Conservation (phyloP, 2,329 filamentous ascomycete genomes). For the Sporothrix curviconia region DNA sequence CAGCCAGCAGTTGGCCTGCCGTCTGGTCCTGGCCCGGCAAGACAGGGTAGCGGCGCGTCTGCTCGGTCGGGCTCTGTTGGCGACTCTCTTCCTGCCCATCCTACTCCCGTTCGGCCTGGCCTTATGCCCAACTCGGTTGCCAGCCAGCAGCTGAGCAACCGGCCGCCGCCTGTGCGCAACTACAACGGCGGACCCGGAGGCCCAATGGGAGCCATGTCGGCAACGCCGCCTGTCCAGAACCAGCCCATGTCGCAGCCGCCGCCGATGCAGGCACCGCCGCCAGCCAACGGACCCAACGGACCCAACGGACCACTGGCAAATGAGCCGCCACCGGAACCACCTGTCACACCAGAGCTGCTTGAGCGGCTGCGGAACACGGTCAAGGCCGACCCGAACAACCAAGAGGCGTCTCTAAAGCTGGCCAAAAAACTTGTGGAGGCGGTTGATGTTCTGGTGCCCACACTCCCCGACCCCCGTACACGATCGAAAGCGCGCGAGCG, state of each 20-base stretch:
- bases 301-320: not conserved
- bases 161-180: constrained; percentile 53
- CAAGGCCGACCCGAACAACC: constrained; percentile 66
- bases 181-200: constrained; percentile 31
- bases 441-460: constrained; percentile 63
- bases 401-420: constrained; percentile 62
- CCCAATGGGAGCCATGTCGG: constrained; percentile 25
- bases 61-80: constrained; percentile 30
- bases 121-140: constrained; percentile 53
- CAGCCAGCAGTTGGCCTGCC: constrained; percentile 13
- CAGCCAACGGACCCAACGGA: not conserved
- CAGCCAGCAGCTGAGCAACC: constrained; percentile 42
- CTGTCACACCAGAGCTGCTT: constrained; percentile 72
- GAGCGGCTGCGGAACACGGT: constrained; percentile 64
- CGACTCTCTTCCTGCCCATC: constrained; percentile 52
- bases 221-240: constrained; percentile 19
- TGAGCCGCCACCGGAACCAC: constrained; percentile 29
- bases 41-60: constrained; percentile 26
- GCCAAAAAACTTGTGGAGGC: constrained; percentile 85
- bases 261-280: constrained; percentile 24
- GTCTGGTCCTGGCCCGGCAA: constrained; percentile 22
- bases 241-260: constrained; percentile 17
- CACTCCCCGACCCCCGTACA: constrained; percentile 60
- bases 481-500: constrained; percentile 72
- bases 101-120: constrained; percentile 56